A percentile compares a stretch with the other conserved stretches of the same genome.
phyloP scores from a whole-genome alignment of 2,329 filamentous ascomycete genomes.

The Penicillium occitanis region DNA sequence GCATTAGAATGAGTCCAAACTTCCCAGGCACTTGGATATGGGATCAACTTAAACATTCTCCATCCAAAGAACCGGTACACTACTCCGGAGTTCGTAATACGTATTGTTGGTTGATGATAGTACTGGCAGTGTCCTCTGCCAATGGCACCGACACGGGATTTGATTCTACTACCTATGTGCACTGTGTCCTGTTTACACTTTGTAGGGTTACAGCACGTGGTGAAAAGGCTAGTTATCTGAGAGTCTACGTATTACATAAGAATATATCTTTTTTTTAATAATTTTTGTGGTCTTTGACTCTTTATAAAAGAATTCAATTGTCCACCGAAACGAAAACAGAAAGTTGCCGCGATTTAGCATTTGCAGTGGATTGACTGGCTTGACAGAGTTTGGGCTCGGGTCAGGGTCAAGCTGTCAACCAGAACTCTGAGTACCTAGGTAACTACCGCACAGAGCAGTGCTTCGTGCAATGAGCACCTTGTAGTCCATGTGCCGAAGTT shows the following conservation, averaged over 20 bases:
- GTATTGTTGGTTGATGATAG: background rate
- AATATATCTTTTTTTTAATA: background rate
- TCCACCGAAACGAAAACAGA: background rate
- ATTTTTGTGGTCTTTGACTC: background rate
- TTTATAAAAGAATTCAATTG: background rate
- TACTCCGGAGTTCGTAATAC: background rate
- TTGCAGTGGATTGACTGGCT: background rate
- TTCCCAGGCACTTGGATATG: constrained; percentile 7
- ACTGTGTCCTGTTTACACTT: constrained; percentile 3
- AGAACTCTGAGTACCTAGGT: background rate
- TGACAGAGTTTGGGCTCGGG: background rate
- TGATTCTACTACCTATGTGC: background rate
- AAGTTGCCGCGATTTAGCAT: background rate
- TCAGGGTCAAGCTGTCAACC: background rate
- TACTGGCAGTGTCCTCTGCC: background rate
- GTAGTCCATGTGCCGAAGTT: background rate
- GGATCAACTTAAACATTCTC: background rate
- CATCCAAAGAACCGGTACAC: background rate
- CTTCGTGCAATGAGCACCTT: background rate
- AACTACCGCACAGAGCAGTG: background rate
- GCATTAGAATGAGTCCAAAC: background rate
- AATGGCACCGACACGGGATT: background rate
- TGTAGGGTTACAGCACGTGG: constrained; percentile 7
- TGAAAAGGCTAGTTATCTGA: background rate
- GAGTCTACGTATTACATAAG: background rate